Conservation (phyloP, 2,329 filamentous ascomycete genomes). For the Rosellinia necatrix region DNA sequence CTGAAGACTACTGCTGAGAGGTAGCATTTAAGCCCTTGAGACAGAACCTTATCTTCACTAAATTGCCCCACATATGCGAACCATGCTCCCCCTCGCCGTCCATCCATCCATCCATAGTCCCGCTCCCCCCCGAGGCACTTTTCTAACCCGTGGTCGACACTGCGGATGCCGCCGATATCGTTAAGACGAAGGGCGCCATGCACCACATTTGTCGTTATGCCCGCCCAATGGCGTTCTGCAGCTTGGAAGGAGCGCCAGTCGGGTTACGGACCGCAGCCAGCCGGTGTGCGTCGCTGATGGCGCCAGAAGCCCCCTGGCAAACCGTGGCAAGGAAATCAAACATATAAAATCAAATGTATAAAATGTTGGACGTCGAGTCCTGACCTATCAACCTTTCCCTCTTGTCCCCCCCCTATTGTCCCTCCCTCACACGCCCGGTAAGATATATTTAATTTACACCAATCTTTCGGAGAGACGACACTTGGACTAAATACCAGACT, state of each 20-base stretch:
- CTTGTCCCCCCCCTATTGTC: neutral
- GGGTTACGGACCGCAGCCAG: conserved; percentile 5
- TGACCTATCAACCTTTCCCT: neutral
- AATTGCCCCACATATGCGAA: too few species aligned
- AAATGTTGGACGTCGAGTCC: neutral
- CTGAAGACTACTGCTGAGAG: too few species aligned
- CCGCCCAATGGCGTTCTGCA: too few species aligned
- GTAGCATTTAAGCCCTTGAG: too few species aligned
- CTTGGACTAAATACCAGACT: neutral
- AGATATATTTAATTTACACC: conserved; percentile 1
- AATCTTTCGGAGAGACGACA: neutral
- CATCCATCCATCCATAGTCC: too few species aligned
- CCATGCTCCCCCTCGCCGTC: too few species aligned
- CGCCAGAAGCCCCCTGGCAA: neutral
- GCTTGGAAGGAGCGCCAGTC: too few species aligned
- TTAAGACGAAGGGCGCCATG: conserved; percentile 17
- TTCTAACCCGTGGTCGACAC: too few species aligned
- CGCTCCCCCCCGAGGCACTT: too few species aligned
- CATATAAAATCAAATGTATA: too few species aligned
- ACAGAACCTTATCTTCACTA: too few species aligned
- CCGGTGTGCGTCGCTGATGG: conserved; percentile 3
- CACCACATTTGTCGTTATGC: too few species aligned
- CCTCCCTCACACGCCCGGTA: neutral
- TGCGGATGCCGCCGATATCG: conserved; percentile 13
- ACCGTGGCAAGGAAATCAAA: neutral